These are phyloP conservation scores for Taphrina flavorubra DNA, from an alignment of 1,139 yeast species.

Conservation along the genomic window DNA sequence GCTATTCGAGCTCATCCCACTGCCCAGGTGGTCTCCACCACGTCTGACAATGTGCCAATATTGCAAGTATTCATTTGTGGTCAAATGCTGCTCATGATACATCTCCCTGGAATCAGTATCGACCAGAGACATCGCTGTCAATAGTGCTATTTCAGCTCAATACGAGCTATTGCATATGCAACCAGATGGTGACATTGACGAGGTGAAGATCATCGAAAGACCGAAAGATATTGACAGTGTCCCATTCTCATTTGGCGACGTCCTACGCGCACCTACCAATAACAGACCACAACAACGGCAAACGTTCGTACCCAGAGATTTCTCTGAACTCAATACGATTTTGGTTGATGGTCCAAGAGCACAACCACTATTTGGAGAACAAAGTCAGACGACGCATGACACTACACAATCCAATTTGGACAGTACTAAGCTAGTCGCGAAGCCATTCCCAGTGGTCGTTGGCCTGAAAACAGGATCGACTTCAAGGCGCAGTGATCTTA, in stretches of 20 bases:
- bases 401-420: background rate
- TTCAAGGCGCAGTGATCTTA: background rate
- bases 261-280: background rate
- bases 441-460: background rate
- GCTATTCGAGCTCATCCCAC: too few relatives aligned
- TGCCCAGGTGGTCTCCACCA: too few relatives aligned
- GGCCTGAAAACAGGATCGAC: background rate
- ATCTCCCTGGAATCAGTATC: too few relatives aligned
- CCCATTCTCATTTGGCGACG: conserved; percentile 5
- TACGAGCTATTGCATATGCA: background rate
- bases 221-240: background rate
- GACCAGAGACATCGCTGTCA: too few relatives aligned
- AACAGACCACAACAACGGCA: conserved; percentile 5
- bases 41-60: too few relatives aligned
- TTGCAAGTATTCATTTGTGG: too few relatives aligned
- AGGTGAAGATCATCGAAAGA: background rate
- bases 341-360: background rate
- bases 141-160: background rate
- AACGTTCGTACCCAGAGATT: conserved; percentile 11
- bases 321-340: background rate
- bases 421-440: background rate
- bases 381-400: background rate
- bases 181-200: background rate
- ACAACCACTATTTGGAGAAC: conserved; percentile 13
- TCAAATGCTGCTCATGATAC: too few relatives aligned